Conservation (phyloP, 768 basidiomycete species). For the Grammothele lineata region DNA sequence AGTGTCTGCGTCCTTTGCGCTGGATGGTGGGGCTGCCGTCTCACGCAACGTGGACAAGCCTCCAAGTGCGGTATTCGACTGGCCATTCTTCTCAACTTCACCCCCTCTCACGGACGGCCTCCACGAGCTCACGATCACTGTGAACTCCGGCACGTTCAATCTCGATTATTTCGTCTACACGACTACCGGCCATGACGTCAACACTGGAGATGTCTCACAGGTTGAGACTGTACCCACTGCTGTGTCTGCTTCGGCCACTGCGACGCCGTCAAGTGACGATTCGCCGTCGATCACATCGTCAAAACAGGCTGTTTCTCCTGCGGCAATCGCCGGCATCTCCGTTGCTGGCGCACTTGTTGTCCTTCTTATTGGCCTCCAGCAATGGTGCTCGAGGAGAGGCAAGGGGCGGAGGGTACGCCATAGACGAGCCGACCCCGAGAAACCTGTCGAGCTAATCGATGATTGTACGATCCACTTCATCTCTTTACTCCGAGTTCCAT, state of each 20-base stretch:
- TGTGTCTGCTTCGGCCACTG: background rate
- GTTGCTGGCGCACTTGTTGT: conserved; percentile 1
- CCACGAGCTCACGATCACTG: conserved; percentile 12
- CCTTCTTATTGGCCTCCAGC: background rate
- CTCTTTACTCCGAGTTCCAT: background rate
- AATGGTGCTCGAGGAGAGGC: too few relatives aligned
- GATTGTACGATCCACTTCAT: conserved; percentile 1
- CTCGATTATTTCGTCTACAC: conserved; percentile 15
- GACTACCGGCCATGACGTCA: background rate
- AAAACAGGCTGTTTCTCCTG: background rate
- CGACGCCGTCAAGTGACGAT: background rate
- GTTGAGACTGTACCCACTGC: background rate
- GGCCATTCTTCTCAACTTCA: conserved; percentile 13
- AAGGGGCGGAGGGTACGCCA: conserved; percentile 1
- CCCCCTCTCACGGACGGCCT: conserved; percentile 2
- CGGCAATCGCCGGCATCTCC: conserved; percentile 10
- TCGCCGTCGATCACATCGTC: background rate
- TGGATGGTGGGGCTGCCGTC: conserved; percentile 4
- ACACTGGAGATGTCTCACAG: background rate
- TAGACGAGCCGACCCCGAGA: conserved; percentile 9
- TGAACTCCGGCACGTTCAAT: conserved; percentile 2
- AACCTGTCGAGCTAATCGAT: conserved; percentile 6
- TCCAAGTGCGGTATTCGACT: background rate
- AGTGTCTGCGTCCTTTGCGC: conserved; percentile 1
- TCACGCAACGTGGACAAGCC: background rate